A percentile compares a stretch with the other conserved stretches of the same genome.
Evolutionary conservation across 257 asterid species (phyloP).

Genomic region (Catharanthus roseus): DNA sequence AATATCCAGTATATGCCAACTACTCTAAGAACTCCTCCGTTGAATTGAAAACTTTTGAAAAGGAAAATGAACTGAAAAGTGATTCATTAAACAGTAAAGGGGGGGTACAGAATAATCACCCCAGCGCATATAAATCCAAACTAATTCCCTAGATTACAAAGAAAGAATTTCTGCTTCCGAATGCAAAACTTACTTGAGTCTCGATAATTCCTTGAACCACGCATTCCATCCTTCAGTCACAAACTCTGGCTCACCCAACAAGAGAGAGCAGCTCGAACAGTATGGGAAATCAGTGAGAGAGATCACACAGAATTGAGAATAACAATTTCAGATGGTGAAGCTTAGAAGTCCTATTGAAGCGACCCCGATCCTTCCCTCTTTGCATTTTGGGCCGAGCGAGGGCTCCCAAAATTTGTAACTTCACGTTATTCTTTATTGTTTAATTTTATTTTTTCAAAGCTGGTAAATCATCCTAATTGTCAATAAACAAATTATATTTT

Average conservation of each 20-base stretch:
- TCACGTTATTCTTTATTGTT: too few species aligned
- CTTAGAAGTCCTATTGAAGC: too few species aligned
- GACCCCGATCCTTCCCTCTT: too few species aligned
- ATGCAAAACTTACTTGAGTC: slow-evolving; percentile 51
- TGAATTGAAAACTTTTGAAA: not conserved
- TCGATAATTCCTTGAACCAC: slow-evolving; percentile 95
- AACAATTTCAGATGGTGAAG: too few species aligned
- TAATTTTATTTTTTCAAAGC: too few species aligned
- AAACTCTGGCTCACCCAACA: not conserved
- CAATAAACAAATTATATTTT: too few species aligned
- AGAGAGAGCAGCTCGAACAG: not conserved
- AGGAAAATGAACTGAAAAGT: not conserved
- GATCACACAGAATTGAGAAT: not conserved
- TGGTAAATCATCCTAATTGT: too few species aligned
- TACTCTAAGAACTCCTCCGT: not conserved
- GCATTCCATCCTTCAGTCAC: slow-evolving; percentile 54
- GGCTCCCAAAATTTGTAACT: too few species aligned
- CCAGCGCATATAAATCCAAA: not conserved
- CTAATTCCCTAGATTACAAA: not conserved
- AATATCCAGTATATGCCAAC: not conserved
- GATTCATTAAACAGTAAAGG: not conserved
- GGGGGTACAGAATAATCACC: not conserved
- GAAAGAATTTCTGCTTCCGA: not conserved
- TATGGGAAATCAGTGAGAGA: not conserved
- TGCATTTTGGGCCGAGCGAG: too few species aligned